A percentile compares a stretch with the other conserved stretches of the same genome.
Conservation (phyloP, 225 moss, liverwort and hornwort genomes). For the Anthoceros angustus region DNA sequence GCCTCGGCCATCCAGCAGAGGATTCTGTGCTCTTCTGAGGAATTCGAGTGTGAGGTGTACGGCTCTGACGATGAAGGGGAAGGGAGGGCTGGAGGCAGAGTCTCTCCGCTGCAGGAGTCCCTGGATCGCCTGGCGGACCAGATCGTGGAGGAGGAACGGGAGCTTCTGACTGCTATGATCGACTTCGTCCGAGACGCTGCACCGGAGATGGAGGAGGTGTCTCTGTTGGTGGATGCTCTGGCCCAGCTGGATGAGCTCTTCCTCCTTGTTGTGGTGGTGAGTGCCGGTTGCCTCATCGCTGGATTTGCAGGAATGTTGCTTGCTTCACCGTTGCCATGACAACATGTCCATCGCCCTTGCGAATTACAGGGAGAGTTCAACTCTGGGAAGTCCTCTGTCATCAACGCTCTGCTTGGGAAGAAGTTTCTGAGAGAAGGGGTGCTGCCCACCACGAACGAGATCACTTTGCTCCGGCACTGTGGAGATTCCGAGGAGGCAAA, state of each 20-base stretch:
- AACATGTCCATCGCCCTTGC: not conserved
- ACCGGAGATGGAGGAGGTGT: conserved; percentile 94
- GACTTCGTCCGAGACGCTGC: conserved; percentile 66
- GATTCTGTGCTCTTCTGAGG: not conserved
- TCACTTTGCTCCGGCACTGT: conserved; percentile 68
- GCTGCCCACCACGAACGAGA: conserved; percentile 91
- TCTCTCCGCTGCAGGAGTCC: conserved; percentile 22
- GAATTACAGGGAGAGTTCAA: conserved; percentile 77
- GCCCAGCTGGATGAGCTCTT: conserved; percentile 98
- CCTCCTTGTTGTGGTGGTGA: conserved; percentile 77
- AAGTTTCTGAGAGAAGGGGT: conserved; percentile 78
- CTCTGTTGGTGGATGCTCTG: conserved; percentile 59
- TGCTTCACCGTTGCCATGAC: too few relatives aligned
- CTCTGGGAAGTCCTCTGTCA: conserved; percentile 85
- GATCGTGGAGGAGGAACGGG: conserved; percentile 62
- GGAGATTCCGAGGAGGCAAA: conserved; percentile 50
- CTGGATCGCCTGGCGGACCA: conserved; percentile 42
- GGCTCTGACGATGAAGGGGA: not conserved
- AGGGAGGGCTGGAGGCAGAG: conserved; percentile 23
- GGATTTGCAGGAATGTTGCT: too few relatives aligned
- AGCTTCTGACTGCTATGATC: conserved; percentile 71
- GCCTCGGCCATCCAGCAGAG: conserved; percentile 27
- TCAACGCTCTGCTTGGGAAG: conserved; percentile 85
- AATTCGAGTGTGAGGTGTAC: not conserved
- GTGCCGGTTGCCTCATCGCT: not conserved